These are phyloP conservation scores for Magnolia sinica DNA, from an alignment of 164 flowering plant species.

Conservation along the genomic window DNA sequence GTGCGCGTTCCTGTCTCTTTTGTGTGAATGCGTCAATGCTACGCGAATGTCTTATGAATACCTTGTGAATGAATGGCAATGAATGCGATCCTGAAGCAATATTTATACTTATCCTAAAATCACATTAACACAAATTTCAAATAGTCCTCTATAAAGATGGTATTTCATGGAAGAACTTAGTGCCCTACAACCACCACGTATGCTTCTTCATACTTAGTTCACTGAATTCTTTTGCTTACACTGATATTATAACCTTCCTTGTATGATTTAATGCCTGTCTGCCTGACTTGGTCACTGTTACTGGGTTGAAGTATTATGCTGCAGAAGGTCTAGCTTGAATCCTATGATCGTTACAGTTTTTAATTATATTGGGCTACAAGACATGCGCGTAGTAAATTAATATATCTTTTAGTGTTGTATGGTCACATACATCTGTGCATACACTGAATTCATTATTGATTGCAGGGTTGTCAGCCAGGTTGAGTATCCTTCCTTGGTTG, in stretches of 20 bases:
- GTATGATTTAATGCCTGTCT: neutral
- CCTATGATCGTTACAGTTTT: neutral
- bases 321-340: neutral
- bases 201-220: neutral
- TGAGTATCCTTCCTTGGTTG: constrained; percentile 95
- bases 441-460: neutral
- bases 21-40: no score
- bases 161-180: neutral
- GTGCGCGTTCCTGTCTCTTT: no score
- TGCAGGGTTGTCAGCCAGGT: constrained; percentile 98
- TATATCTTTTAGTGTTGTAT: neutral
- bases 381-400: neutral
- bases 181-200: neutral
- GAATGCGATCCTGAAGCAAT: no score
- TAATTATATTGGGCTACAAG: neutral
- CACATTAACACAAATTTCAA: no score
- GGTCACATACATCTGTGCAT: neutral
- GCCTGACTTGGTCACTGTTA: neutral
- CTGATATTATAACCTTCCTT: neutral
- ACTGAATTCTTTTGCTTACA: neutral
- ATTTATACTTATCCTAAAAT: no score
- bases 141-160: no score
- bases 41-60: no score
- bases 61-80: no score
- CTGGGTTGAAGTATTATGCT: neutral